A percentile compares a stretch with the other conserved stretches of the same genome.
Evolutionary conservation across 495 filamentous ascomycete genomes (phyloP).

Genomic region (Chaetomium cochliodes): DNA sequence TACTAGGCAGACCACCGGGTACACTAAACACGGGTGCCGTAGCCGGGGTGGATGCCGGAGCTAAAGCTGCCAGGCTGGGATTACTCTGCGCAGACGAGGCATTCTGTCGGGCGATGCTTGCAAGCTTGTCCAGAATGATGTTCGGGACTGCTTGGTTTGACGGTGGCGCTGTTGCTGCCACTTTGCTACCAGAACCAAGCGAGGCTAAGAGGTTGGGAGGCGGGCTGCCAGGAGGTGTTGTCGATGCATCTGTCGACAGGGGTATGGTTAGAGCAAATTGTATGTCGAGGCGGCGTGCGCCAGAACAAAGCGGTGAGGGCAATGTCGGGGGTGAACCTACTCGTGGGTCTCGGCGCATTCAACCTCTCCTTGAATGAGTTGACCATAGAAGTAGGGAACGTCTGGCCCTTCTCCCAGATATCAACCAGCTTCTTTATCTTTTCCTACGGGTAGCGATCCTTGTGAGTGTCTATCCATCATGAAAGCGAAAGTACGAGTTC

Average conservation of each 20-base stretch:
- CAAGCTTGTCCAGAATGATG: conserved; percentile 81
- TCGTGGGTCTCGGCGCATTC: conserved; percentile 56
- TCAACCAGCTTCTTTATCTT: conserved; percentile 95
- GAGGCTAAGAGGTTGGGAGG: conserved; percentile 48
- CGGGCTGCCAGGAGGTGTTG: conserved; percentile 78
- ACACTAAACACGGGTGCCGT: conserved; percentile 23
- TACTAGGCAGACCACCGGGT: conserved; percentile 25
- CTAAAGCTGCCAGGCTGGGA: conserved; percentile 42
- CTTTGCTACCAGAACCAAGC: conserved; percentile 27
- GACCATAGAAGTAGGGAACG: conserved; percentile 82
- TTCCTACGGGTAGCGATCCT: conserved; percentile 62
- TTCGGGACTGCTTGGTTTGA: conserved; percentile 41
- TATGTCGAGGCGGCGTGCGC: neutral
- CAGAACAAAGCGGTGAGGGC: neutral
- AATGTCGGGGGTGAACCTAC: conserved; percentile 55
- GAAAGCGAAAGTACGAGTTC: conserved; percentile 16
- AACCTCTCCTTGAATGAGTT: conserved; percentile 83
- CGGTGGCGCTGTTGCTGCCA: conserved; percentile 27
- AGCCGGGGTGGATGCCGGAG: conserved; percentile 29
- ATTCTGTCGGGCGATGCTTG: conserved; percentile 83
- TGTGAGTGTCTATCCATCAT: conserved; percentile 43
- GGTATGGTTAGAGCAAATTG: conserved; percentile 37
- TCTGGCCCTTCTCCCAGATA: conserved; percentile 95
- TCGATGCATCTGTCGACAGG: conserved; percentile 59
- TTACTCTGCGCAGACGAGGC: conserved; percentile 58